Conservation (phyloP, 139 green algal genomes). For the Asterochloris sp. region DNA sequence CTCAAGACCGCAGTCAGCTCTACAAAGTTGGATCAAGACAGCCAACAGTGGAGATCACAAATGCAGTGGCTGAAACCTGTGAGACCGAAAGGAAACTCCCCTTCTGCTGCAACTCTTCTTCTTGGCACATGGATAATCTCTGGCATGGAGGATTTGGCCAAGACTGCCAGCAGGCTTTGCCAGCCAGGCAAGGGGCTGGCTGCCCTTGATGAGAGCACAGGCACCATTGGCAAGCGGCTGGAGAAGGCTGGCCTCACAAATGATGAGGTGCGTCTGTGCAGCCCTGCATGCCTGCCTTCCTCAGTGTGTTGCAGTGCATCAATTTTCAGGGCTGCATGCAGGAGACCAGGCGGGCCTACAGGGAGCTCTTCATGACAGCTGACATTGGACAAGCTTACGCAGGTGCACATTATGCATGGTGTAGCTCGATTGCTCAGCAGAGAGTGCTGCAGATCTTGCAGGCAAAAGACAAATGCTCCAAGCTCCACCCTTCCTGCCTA, state of each 20-base stretch:
- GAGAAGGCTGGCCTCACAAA: constrained; percentile 45
- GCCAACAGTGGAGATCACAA: too few species aligned
- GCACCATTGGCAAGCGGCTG: constrained; percentile 83
- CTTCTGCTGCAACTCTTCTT: too few species aligned
- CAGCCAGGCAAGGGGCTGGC: constrained; percentile 72
- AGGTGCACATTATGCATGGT: too few species aligned
- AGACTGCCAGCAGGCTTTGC: neutral
- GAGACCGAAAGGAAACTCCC: too few species aligned
- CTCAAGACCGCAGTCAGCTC: too few species aligned
- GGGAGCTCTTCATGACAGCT: constrained; percentile 68
- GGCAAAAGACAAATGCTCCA: too few species aligned
- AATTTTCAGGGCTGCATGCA: neutral
- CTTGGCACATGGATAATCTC: too few species aligned
- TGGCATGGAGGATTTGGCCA: neutral
- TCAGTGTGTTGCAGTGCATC: neutral
- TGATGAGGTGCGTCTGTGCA: constrained; percentile 28
- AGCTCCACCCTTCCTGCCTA: too few species aligned
- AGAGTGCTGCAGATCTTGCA: too few species aligned
- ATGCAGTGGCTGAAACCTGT: too few species aligned
- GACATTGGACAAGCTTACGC: constrained; percentile 42
- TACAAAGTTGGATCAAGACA: too few species aligned
- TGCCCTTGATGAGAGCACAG: constrained; percentile 74
- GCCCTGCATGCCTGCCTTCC: neutral
- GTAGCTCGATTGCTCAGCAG: too few species aligned
- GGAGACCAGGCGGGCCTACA: constrained; percentile 60